These are phyloP conservation scores for Prunus padus DNA, from an alignment of 306 rosid genomes.

Conservation along the genomic window DNA sequence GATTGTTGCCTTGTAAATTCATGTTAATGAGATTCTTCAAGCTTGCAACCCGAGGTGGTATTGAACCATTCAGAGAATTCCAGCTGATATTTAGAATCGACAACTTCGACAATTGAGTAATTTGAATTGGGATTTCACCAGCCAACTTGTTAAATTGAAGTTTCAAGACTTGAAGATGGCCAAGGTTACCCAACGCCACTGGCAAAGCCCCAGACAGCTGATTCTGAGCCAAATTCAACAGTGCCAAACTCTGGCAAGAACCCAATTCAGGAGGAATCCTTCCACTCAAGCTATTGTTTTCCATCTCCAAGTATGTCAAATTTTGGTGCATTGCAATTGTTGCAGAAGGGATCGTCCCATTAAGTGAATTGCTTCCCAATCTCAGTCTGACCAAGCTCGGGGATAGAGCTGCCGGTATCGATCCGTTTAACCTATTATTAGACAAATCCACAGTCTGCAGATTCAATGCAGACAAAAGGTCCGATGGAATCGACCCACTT, in stretches of 20 bases:
- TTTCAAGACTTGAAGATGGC: constrained; percentile 50
- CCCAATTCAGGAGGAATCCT: constrained; percentile 45
- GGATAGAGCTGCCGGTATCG: constrained; percentile 48
- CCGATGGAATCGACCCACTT: constrained; percentile 46
- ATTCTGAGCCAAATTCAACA: constrained; percentile 71
- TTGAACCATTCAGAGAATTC: constrained; percentile 62
- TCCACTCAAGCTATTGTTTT: constrained; percentile 48
- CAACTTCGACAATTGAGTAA: constrained; percentile 33
- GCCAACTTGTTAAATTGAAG: constrained; percentile 55
- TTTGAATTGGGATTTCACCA: constrained; percentile 54
- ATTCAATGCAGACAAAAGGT: constrained; percentile 40
- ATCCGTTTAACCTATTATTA: constrained; percentile 39
- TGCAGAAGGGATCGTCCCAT: constrained; percentile 38
- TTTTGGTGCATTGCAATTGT: constrained; percentile 1
- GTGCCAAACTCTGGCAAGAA: constrained; percentile 44
- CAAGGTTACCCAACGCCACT: constrained; percentile 42
- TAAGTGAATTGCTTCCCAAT: constrained; percentile 53
- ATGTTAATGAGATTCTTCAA: constrained; percentile 38
- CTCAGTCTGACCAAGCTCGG: constrained; percentile 57
- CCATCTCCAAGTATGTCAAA: constrained; percentile 65
- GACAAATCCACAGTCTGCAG: constrained; percentile 64
- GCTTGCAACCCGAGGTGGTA: constrained; percentile 45
- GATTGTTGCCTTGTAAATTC: constrained; percentile 53
- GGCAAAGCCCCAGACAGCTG: constrained; percentile 52
- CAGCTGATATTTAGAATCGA: constrained; percentile 52